Evolutionary conservation across 1,284 basidiomycete genomes (phyloP).

Genomic region (Leccinum subrobustum): DNA sequence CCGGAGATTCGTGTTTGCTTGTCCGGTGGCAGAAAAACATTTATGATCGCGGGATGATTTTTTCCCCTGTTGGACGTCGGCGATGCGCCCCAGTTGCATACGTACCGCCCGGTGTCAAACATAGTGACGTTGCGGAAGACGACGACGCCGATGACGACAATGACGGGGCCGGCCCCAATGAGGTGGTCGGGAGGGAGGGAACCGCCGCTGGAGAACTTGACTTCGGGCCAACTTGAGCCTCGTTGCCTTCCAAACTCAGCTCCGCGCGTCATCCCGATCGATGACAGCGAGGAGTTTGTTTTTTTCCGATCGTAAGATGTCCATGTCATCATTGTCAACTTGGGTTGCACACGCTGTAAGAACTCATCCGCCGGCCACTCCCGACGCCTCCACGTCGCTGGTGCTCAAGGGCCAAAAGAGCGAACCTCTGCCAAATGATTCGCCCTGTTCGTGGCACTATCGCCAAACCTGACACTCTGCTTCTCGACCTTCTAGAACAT

Average conservation of each 20-base stretch:
- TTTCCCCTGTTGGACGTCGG: background rate
- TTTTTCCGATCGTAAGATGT: conserved; percentile 24
- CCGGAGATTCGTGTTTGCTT: conserved; percentile 1
- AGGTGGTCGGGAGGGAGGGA: background rate
- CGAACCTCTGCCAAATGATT: background rate
- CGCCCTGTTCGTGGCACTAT: background rate
- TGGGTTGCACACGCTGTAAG: background rate
- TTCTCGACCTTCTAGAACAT: conserved; percentile 26
- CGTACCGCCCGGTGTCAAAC: background rate
- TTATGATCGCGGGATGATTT: background rate
- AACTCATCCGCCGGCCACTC: background rate
- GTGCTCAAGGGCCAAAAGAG: background rate
- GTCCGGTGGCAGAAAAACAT: conserved; percentile 3
- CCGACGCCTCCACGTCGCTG: background rate
- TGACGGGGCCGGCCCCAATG: background rate
- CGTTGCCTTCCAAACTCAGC: conserved; percentile 17
- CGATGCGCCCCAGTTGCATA: conserved; percentile 6
- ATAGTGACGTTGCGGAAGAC: background rate
- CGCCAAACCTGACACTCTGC: conserved; percentile 1
- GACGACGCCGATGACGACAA: background rate
- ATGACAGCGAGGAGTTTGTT: conserved; percentile 17
- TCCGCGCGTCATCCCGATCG: conserved; percentile 24
- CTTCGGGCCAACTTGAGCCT: background rate
- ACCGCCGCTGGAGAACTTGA: background rate
- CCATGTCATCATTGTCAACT: conserved; percentile 19